Evolutionary conservation across 2,329 filamentous ascomycete genomes (phyloP).

Genomic region (Aspergillus aculeatinus): DNA sequence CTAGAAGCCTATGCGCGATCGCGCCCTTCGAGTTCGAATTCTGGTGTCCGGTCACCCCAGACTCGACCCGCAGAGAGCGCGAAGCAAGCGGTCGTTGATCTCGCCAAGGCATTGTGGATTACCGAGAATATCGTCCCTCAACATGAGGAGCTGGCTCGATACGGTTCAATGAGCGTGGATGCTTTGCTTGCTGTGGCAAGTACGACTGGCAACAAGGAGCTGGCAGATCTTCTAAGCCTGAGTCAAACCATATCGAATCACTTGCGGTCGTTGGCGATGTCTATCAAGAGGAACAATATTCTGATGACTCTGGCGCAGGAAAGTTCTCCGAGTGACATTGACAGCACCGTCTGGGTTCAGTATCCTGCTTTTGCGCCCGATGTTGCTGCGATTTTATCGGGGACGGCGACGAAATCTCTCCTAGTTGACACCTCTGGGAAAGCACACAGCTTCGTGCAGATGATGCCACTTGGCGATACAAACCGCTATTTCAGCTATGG

Average conservation of each 20-base stretch:
- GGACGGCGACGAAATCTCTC: conserved; percentile 47
- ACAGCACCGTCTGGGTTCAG: conserved; percentile 77
- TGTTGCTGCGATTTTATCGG: conserved; percentile 67
- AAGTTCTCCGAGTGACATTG: conserved; percentile 70
- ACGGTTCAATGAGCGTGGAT: conserved; percentile 41
- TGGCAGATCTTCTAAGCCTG: conserved; percentile 49
- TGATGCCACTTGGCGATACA: conserved; percentile 76
- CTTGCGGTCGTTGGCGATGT: conserved; percentile 71
- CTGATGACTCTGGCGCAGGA: conserved; percentile 66
- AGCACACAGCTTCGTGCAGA: conserved; percentile 58
- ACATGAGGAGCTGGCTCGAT: conserved; percentile 40
- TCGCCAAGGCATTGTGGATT: conserved; percentile 88
- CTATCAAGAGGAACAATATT: conserved; percentile 80
- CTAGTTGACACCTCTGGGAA: conserved; percentile 49
- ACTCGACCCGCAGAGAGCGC: conserved; percentile 44
- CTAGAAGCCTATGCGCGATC: conserved; percentile 71
- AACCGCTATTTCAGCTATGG: conserved; percentile 74
- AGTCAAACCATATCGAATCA: conserved; percentile 61
- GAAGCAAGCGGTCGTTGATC: conserved; percentile 79
- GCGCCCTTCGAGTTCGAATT: conserved; percentile 53
- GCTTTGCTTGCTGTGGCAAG: conserved; percentile 42
- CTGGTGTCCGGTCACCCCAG: conserved; percentile 51
- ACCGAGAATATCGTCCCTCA: conserved; percentile 43
- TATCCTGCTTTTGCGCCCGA: conserved; percentile 74
- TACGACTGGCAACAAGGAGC: conserved; percentile 46